Percentiles rank a stretch among this genome's conserved stretches.
These are phyloP conservation scores for Angomonas ambiguus DNA, from an alignment of 208 protist genomes.

Conservation along the genomic window DNA sequence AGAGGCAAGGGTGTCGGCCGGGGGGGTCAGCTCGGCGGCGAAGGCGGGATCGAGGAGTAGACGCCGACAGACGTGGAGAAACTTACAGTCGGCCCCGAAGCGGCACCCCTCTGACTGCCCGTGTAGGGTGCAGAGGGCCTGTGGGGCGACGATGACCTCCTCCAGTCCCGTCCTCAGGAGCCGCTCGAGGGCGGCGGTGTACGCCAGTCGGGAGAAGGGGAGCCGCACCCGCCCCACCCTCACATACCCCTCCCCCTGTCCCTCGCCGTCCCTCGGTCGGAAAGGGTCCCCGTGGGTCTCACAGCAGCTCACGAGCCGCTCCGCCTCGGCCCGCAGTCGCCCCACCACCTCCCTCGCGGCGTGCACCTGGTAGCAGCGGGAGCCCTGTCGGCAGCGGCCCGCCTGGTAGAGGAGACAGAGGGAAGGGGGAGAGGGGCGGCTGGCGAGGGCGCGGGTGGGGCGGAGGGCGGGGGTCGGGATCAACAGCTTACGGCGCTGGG, in stretches of 20 bases:
- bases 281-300: slow-evolving; percentile 31
- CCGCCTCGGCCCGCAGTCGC: slow-evolving; percentile 28
- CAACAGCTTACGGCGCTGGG: slow-evolving; percentile 44
- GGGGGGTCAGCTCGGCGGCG: neutral
- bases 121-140: slow-evolving; percentile 36
- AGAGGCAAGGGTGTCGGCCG: neutral
- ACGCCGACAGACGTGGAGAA: slow-evolving; percentile 49
- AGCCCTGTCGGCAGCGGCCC: slow-evolving; percentile 40
- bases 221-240: slow-evolving; percentile 12
- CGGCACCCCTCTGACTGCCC: slow-evolving; percentile 33
- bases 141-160: neutral
- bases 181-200: slow-evolving; percentile 36
- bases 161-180: slow-evolving; percentile 12
- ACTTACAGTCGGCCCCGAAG: slow-evolving; percentile 60
- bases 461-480: slow-evolving; percentile 27
- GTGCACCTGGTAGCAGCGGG: slow-evolving; percentile 59
- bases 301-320: slow-evolving; percentile 41
- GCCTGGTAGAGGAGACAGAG: slow-evolving; percentile 55
- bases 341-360: slow-evolving; percentile 35
- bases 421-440: slow-evolving; percentile 29
- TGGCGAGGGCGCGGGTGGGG: slow-evolving; percentile 31
- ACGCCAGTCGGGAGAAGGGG: slow-evolving; percentile 31
- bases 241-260: slow-evolving; percentile 2
- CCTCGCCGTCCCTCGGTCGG: neutral
- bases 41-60: slow-evolving; percentile 11